A percentile compares a stretch with the other conserved stretches of the same genome.
phyloP scores from a whole-genome alignment of 345 rosid species.

The Salix exigua region DNA sequence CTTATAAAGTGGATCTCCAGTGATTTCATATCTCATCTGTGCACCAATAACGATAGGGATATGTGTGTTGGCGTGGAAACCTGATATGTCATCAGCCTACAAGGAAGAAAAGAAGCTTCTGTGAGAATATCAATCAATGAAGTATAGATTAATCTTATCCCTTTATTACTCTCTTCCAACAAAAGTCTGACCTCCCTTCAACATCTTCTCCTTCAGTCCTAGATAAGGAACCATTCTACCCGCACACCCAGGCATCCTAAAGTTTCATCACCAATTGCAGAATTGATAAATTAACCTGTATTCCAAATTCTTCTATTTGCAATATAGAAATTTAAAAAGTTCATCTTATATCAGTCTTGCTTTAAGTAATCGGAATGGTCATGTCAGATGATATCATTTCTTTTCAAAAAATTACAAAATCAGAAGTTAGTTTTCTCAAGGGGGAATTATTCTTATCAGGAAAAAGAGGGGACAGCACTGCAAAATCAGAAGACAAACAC shows the following conservation, averaged over 20 bases:
- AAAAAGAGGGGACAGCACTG: not conserved
- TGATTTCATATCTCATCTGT: constrained; percentile 89
- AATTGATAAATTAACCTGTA: not conserved
- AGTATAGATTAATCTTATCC: no score
- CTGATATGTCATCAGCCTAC: constrained; percentile 86
- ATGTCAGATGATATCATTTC: not conserved
- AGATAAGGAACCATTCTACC: no score
- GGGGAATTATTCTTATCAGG: not conserved
- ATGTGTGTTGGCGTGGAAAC: constrained; percentile 86
- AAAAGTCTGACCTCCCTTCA: no score
- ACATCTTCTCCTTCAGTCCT: no score
- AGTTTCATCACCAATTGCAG: no score
- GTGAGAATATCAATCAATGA: not conserved
- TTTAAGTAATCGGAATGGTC: not conserved
- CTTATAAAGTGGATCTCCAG: constrained; percentile 84
- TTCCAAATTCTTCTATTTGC: not conserved
- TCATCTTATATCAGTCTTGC: not conserved
- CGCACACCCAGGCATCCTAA: no score
- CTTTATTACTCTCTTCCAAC: no score
- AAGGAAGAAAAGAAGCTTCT: constrained; percentile 14
- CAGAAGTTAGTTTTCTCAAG: not conserved
- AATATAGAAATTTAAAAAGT: not conserved
- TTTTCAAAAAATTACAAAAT: not conserved
- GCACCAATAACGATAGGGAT: constrained; percentile 89
- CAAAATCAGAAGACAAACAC: not conserved